These are phyloP conservation scores for Sarocladium oryzae DNA, from an alignment of 2,329 filamentous ascomycete genomes.

Conservation along the genomic window DNA sequence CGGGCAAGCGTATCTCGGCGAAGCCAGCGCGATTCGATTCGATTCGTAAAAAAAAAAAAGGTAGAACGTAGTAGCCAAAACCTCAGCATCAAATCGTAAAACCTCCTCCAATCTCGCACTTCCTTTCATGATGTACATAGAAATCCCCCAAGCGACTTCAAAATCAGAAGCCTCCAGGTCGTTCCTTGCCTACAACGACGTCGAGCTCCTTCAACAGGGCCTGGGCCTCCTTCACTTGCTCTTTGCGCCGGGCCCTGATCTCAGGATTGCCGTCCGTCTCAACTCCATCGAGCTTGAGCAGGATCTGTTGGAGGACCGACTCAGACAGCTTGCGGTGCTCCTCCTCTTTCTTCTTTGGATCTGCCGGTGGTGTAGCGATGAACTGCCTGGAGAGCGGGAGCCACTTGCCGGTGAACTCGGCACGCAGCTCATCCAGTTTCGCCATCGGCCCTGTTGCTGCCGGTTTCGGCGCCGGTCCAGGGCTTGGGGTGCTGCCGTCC, in stretches of 20 bases:
- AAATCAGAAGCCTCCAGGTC: constrained; percentile 1
- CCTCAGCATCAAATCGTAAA: too few relatives aligned
- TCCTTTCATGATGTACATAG: too few relatives aligned
- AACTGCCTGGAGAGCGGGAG: constrained; percentile 61
- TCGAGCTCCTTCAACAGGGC: constrained; percentile 60
- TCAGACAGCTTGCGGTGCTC: constrained; percentile 72
- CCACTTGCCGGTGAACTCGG: constrained; percentile 57
- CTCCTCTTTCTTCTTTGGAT: constrained; percentile 61
- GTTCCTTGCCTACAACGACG: constrained; percentile 23
- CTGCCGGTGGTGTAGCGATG: constrained; percentile 53
- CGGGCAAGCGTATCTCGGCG: too few relatives aligned
- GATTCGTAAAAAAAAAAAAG: too few relatives aligned
- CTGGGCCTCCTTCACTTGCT: constrained; percentile 66
- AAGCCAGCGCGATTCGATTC: too few relatives aligned
- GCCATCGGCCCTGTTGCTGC: constrained; percentile 24
- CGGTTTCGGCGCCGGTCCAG: constrained; percentile 18
- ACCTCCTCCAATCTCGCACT: too few relatives aligned
- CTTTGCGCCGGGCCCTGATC: constrained; percentile 60
- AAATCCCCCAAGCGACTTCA: too few relatives aligned
- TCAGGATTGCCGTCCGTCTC: constrained; percentile 65
- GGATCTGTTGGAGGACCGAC: constrained; percentile 67
- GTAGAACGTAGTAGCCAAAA: too few relatives aligned
- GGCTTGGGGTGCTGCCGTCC: constrained; percentile 25
- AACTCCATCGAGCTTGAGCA: constrained; percentile 71
- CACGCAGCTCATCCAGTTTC: constrained; percentile 60